Evolutionary conservation across 768 basidiomycete genomes (phyloP), one percentile per base, ranked within the genome.

Genomic region (Nidula microcarpa): DNA sequence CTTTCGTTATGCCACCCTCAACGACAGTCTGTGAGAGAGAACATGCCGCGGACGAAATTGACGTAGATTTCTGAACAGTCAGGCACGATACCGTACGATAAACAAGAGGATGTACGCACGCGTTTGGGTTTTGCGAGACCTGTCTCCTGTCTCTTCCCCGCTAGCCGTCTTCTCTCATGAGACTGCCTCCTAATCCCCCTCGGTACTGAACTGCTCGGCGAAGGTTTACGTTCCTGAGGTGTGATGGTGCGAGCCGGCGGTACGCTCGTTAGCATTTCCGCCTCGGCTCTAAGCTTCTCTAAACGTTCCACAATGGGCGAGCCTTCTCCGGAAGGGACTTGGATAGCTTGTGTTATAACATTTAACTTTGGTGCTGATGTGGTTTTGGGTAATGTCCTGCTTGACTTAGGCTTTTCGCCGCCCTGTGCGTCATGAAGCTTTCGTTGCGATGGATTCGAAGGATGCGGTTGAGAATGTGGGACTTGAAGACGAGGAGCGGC

Each of bases 1-100:
- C 52, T 55, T 68, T 67, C n/a, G 61, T 52, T 41, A 69, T 63
- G 46, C 64, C 63, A 16, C 67, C 67, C 52, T 65, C 63, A 41
- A 61, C 56, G 33, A 66, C 55, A 41, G 58, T 60, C 67, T 62
- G 41, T 49, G 47, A 53, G 48, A 23, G n/a, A n/a, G n/a, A 4
- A 23, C 23, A 23, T 23, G 23, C 23, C 23, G 23, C 23, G 23
- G 23, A 23, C 23, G 23, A 23, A 23, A 23, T 23, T 23, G 23
- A 23, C 23, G 23, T 23, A 23, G 16, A 41, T 11, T 41, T 11
- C 11, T 41, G 16, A 16, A 41, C 4, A 41, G 39, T 41, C 39
- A 41, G 39, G 39, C 11, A 41, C 39, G 16, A 41, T 41, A 16
- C 23, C 4, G 23, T 23, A 23, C 23, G 23, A 23, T 23, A 23